phyloP scores from a whole-genome alignment of 2,329 filamentous ascomycete genomes.

The Penicillium brasilianum region DNA sequence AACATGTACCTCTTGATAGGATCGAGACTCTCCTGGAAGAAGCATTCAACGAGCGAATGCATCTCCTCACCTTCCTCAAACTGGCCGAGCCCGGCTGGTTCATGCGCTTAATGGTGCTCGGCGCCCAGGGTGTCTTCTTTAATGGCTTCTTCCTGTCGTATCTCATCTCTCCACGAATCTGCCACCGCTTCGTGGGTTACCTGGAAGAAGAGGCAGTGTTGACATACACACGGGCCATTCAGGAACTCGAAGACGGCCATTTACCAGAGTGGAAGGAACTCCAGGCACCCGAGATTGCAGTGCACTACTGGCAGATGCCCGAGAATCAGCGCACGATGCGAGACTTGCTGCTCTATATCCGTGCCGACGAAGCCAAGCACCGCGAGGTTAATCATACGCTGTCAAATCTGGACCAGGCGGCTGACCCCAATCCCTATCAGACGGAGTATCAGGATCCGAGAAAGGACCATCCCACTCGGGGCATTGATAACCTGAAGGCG shows the following conservation, averaged over 20 bases:
- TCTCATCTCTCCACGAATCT: slow-evolving; percentile 81
- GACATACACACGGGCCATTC: slow-evolving; percentile 88
- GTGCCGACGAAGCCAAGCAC: slow-evolving; percentile 87
- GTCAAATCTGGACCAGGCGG: slow-evolving; percentile 80
- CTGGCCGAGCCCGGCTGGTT: slow-evolving; percentile 84
- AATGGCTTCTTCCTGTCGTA: slow-evolving; percentile 91
- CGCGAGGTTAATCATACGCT: slow-evolving; percentile 96
- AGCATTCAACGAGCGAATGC: slow-evolving; percentile 93
- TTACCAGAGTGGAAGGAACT: slow-evolving; percentile 82
- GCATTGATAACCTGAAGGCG: slow-evolving; percentile 66
- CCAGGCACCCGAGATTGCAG: slow-evolving; percentile 81
- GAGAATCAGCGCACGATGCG: slow-evolving; percentile 80
- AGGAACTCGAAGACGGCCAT: slow-evolving; percentile 82
- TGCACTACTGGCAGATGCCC: slow-evolving; percentile 94
- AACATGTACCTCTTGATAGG: slow-evolving; percentile 51
- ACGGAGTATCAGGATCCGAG: slow-evolving; percentile 75
- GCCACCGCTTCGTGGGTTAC: slow-evolving; percentile 95
- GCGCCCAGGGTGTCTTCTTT: slow-evolving; percentile 94
- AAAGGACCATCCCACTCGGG: slow-evolving; percentile 72
- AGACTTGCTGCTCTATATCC: slow-evolving; percentile 85
- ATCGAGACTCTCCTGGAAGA: slow-evolving; percentile 92
- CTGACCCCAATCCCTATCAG: slow-evolving; percentile 92
- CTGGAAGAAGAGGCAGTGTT: slow-evolving; percentile 96
- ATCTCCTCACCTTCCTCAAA: slow-evolving; percentile 89
- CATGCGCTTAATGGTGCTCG: slow-evolving; percentile 90